Evolutionary conservation across 805 yeast species (phyloP), one percentile per base, ranked within the genome.

Genomic region (Metschnikowia drakensbergensis): DNA sequence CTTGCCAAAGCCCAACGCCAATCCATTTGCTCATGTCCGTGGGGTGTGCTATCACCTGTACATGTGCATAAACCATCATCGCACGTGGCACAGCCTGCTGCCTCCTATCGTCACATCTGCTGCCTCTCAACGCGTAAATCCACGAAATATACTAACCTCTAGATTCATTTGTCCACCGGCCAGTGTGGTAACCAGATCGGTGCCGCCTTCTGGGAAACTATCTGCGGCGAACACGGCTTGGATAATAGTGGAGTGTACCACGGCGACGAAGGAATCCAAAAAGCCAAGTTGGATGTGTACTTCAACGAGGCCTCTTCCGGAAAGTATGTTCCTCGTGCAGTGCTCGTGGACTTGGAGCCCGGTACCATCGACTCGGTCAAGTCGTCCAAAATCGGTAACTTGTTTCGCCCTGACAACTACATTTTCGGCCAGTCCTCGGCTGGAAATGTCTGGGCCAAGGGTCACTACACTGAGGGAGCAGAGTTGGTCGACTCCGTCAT

Each of bases 111-210:
- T 17, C 17, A 17, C 23, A 5, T 22, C 34, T n/a, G 46, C 17
- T 10, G 10, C 26, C 27, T 46, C n/a, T 11, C 33, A 30, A 11
- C 13, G 33, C 13, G 33, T n/a, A 10, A 9, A 10, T 8, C 13
- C 17, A 17, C 26, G 32, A 22, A 7, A 11, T 40, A 25, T 55
- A 53, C 58, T 54, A 51, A 54, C 55, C 3, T 53, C 38, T 69
- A 84, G 94, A 88, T 91, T 71, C 97, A 91, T 73, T 81, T 91
- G 71, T 91, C 97, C 51, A 86, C 96, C 50, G 98, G 98, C 72
- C 98, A 91, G 77, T 90, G 97, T 82, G 97, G 97, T 83, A 91
- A 91, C 81, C 98, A 91, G 76, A 89, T 91, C 60, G 96, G 96
- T 75, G 91, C 95, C 57, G 95, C 95, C 51, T 88, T 88, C 65